Conservation (phyloP, 2,329 filamentous ascomycete species). For the Phoma herbarum region DNA sequence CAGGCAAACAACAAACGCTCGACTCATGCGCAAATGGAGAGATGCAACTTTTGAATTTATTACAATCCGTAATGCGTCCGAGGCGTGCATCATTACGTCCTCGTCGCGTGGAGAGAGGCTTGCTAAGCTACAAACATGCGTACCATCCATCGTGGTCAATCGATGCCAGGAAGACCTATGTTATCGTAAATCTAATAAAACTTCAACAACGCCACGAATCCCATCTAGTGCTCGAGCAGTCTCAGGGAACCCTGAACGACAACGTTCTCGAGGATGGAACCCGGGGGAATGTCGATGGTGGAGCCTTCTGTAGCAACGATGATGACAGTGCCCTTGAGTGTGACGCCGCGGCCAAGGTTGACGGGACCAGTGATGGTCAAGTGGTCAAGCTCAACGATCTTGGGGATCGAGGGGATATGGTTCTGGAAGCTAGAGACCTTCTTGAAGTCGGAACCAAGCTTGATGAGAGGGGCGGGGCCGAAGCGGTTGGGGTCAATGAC, state of each 20-base stretch:
- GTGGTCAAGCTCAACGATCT: constrained; percentile 91
- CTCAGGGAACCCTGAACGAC: constrained; percentile 96
- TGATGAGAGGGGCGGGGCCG: constrained; percentile 96
- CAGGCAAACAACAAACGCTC: constrained; percentile 17
- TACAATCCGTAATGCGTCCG: constrained; percentile 35
- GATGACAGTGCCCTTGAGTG: constrained; percentile 97
- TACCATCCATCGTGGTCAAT: constrained; percentile 30
- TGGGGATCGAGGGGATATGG: constrained; percentile 85
- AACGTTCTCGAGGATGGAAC: constrained; percentile 97
- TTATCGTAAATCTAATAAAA: constrained; percentile 39
- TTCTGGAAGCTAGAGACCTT: constrained; percentile 98
- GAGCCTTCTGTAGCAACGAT: constrained; percentile 97
- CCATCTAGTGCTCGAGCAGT: constrained; percentile 69
- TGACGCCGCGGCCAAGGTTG: constrained; percentile 94
- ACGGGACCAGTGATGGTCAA: constrained; percentile 97
- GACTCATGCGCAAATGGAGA: constrained; percentile 11
- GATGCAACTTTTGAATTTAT: constrained; percentile 38
- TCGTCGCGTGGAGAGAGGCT: constrained; percentile 17
- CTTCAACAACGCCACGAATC: constrained; percentile 22
- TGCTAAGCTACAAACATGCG: constrained; percentile 40
- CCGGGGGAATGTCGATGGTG: constrained; percentile 97
- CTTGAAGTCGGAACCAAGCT: constrained; percentile 99
- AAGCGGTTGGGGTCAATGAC: constrained; percentile 97
- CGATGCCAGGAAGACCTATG: constrained; percentile 32
- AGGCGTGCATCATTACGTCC: constrained; percentile 30